A percentile compares a stretch with the other conserved stretches of the same genome.
These are phyloP conservation scores for Kodamaea sagamina DNA, from an alignment of 805 yeast species.

Conservation along the genomic window DNA sequence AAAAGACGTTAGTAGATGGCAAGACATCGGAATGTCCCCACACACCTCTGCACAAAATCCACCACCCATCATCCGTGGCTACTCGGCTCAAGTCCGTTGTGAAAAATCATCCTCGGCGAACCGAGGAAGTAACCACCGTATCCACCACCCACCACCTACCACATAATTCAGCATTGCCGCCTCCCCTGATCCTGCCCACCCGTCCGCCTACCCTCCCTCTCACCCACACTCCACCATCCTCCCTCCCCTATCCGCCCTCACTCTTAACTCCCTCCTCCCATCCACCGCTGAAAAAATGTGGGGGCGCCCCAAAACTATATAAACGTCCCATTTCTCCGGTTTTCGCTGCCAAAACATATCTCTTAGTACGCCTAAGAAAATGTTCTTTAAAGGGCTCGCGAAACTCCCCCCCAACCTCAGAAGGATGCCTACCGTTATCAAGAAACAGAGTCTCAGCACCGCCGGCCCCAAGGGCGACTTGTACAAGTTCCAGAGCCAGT, in stretches of 20 bases:
- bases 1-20: too few relatives aligned
- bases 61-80: too few relatives aligned
- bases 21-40: too few relatives aligned
- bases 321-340: conserved; percentile 3
- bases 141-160: too few relatives aligned
- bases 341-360: neutral
- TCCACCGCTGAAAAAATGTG: neutral
- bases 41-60: too few relatives aligned
- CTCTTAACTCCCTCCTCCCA: neutral
- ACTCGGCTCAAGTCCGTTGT: too few relatives aligned
- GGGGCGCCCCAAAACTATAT: neutral
- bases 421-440: conserved; percentile 13
- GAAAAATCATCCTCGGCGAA: too few relatives aligned
- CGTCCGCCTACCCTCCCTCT: neutral
- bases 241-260: neutral
- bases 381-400: conserved; percentile 10
- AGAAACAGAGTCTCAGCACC: conserved; percentile 21
- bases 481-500: conserved; percentile 65
- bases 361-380: conserved; percentile 7
- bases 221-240: neutral
- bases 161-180: too few relatives aligned
- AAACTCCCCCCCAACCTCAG: neutral
- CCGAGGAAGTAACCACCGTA: too few relatives aligned
- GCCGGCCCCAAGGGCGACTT: conserved; percentile 59
- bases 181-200: too few relatives aligned